phyloP scores from a whole-genome alignment of 2,329 filamentous ascomycete genomes.

The Pseudogymnoascus sp. region DNA sequence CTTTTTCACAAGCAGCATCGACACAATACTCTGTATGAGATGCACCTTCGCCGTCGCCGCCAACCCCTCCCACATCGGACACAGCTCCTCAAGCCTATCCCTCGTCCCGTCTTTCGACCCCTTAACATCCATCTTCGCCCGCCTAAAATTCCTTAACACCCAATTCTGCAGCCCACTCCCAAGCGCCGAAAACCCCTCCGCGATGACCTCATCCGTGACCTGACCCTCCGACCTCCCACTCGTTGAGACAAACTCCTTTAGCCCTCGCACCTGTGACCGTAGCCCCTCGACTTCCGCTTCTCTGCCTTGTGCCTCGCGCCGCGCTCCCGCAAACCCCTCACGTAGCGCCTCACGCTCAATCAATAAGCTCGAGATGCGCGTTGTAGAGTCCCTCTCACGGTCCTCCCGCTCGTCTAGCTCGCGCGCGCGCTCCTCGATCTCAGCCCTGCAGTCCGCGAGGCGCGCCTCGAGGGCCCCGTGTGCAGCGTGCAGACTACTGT shows the following conservation, averaged over 20 bases:
- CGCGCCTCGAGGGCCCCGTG: conserved; percentile 43
- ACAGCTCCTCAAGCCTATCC: conserved; percentile 38
- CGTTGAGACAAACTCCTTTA: conserved; percentile 66
- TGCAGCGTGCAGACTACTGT: conserved; percentile 37
- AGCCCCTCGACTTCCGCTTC: conserved; percentile 50
- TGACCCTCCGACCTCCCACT: conserved; percentile 55
- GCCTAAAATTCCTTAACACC: conserved; percentile 62
- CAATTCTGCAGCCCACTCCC: conserved; percentile 66
- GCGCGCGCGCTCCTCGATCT: conserved; percentile 42
- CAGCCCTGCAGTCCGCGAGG: conserved; percentile 42
- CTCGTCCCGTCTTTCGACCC: conserved; percentile 34
- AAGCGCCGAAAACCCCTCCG: conserved; percentile 51
- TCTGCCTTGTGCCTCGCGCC: conserved; percentile 37
- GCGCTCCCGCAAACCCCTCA: conserved; percentile 40
- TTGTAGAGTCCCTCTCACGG: conserved; percentile 23
- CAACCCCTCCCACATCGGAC: conserved; percentile 51
- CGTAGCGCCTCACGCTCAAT: conserved; percentile 33
- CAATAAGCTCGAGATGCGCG: conserved; percentile 21
- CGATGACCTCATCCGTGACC: conserved; percentile 58
- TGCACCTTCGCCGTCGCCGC: conserved; percentile 49
- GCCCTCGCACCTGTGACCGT: conserved; percentile 52
- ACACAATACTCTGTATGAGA: conserved; percentile 54
- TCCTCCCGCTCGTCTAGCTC: conserved; percentile 35
- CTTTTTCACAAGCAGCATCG: conserved; percentile 49
- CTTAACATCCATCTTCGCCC: conserved; percentile 47